A percentile compares a stretch with the other conserved stretches of the same genome.
Conservation (phyloP, 2,329 filamentous ascomycete genomes). For the Aspergillus sp. region DNA sequence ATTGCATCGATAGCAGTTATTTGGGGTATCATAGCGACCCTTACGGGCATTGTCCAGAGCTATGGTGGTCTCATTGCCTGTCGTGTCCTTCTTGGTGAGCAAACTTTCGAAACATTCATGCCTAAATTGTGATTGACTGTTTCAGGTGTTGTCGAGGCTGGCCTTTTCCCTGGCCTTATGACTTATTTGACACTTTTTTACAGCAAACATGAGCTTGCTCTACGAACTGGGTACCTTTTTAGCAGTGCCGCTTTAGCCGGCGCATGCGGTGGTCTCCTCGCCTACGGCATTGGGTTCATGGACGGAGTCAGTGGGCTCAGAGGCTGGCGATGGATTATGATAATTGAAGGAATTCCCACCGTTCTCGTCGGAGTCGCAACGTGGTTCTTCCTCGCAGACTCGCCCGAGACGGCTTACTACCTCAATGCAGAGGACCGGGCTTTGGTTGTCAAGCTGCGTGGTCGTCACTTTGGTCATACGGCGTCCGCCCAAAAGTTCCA, state of each 20-base stretch:
- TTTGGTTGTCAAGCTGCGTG: conserved; percentile 58
- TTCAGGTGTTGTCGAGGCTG: conserved; percentile 67
- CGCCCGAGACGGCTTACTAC: conserved; percentile 67
- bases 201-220: conserved; percentile 71
- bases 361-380: conserved; percentile 61
- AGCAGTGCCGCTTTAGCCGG: conserved; percentile 68
- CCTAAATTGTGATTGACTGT: conserved; percentile 3
- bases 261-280: conserved; percentile 72
- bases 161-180: conserved; percentile 69
- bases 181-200: conserved; percentile 78
- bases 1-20: conserved; percentile 63
- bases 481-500: conserved; percentile 59
- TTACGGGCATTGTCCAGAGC: conserved; percentile 68
- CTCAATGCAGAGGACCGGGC: conserved; percentile 63
- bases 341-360: conserved; percentile 60
- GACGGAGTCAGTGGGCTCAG: conserved; percentile 66
- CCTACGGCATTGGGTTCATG: conserved; percentile 75
- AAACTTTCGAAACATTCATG: too few relatives aligned
- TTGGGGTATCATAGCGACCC: conserved; percentile 52
- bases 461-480: conserved; percentile 55
- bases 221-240: conserved; percentile 75
- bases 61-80: conserved; percentile 70
- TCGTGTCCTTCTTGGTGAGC: conserved; percentile 61
- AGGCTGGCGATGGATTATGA: conserved; percentile 76
- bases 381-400: conserved; percentile 66